Base-by-base conservation (phyloP, 2,329 filamentous ascomycete species). In the Blastomyces parvus region DNA sequence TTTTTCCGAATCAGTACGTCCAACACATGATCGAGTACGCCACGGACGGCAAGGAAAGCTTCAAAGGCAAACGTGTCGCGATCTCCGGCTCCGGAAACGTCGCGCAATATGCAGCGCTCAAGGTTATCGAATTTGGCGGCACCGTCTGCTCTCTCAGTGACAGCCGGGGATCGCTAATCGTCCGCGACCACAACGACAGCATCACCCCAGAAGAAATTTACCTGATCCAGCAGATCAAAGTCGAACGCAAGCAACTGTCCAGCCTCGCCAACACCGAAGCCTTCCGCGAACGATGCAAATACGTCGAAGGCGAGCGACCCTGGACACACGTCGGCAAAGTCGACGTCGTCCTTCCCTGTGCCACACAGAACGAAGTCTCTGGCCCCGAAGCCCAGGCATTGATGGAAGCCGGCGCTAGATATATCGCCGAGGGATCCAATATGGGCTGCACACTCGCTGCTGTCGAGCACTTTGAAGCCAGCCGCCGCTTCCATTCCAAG, bases 391-490 rank as follows among this genome's bases (percentile, higher is more conserved):
- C 92, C 61, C 82, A 90, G 80, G 86, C 84, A 22, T 85, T 97
- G 55, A 85, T 97, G 64, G 83, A 83, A 59, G 84, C 84, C 64
- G 93, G 93, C 69, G 84, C 84, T 74, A 86, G 88, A 76, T 95
- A 91, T 82, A 88, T 97, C 69, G 94, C 94, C 64, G 94, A 99
- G 81, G 94, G 94, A 63, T 94, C 89, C 80, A 97, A 97, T 86
- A 97, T 99, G 94, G 94, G 94, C 68, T 97, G 91, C 83, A 97
- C 92, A 42, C 91, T 94, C 79, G 91, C 89, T 68, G 93, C 93
- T 69, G 97, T 99, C 72, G 89, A 96, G 72, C 82, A 91, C 68
- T 97, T 97, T 76, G 84, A 83, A 22, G 82, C 87, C 72, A 85
- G 92, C 70, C 86, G 82, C 71, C 76, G 82, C 75, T 69, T 71